Evolutionary conservation across 2,329 filamentous ascomycete species (phyloP).

Genomic region (Dactylellina sp.): DNA sequence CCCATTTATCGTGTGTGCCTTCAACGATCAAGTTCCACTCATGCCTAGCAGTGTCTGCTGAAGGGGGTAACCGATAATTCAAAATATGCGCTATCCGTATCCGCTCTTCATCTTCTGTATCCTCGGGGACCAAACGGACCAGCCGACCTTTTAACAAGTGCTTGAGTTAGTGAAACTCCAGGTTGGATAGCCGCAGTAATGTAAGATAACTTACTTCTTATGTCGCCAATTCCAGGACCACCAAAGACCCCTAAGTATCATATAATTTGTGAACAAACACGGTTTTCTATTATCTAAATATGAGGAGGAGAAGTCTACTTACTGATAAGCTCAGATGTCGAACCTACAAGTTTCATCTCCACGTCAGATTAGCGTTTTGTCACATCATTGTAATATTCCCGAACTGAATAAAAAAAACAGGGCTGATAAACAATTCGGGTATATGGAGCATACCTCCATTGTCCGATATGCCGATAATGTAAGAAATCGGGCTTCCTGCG

Average conservation of each 20-base stretch:
- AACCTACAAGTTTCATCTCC: slow-evolving; percentile 65
- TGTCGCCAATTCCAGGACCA: slow-evolving; percentile 85
- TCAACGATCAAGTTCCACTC: slow-evolving; percentile 94
- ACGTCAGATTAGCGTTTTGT: not conserved
- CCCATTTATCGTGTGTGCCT: slow-evolving; percentile 81
- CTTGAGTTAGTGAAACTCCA: not conserved
- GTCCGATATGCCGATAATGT: slow-evolving; percentile 94
- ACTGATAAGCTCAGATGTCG: slow-evolving; percentile 76
- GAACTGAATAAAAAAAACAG: not conserved
- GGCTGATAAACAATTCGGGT: not conserved
- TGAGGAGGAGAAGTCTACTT: too few species aligned
- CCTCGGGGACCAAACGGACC: slow-evolving; percentile 85
- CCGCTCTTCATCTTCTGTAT: slow-evolving; percentile 72
- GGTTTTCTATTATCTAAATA: too few species aligned
- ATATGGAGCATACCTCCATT: slow-evolving; percentile 73
- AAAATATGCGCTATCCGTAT: slow-evolving; percentile 84
- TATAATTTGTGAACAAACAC: slow-evolving; percentile 1
- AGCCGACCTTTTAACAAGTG: slow-evolving; percentile 74
- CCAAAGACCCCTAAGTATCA: slow-evolving; percentile 79
- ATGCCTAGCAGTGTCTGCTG: slow-evolving; percentile 71
- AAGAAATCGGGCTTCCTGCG: slow-evolving; percentile 63
- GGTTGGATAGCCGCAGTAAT: not conserved
- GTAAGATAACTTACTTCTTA: slow-evolving; percentile 71
- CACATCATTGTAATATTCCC: not conserved
- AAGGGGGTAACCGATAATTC: slow-evolving; percentile 81